phyloP scores from a whole-genome alignment of 495 filamentous ascomycete species.

The Diplogelasinospora grovesii region DNA sequence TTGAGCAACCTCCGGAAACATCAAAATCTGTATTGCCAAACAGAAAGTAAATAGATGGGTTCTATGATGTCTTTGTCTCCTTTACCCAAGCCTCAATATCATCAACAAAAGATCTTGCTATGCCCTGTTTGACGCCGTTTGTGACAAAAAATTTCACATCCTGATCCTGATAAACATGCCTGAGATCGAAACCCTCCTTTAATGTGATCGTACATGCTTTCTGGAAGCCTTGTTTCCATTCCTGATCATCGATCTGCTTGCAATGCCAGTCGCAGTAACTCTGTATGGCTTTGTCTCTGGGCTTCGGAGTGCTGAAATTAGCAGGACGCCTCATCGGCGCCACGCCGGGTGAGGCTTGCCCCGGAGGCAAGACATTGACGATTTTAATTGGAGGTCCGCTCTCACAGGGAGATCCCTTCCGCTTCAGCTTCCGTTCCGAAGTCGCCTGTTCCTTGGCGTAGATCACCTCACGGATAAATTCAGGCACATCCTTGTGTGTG shows the following conservation, averaged over 20 bases:
- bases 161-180: conserved; percentile 2
- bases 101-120: conserved; percentile 9
- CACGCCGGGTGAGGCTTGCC: conserved; percentile 3
- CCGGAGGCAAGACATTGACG: conserved; percentile 10
- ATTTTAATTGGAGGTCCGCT: conserved; percentile 9
- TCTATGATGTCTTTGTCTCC: conserved; percentile 5
- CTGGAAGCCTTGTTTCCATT: conserved; percentile 2
- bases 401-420: background rate
- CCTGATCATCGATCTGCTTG: conserved; percentile 1
- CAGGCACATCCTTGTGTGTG: conserved; percentile 24
- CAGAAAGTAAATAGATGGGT: background rate
- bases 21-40: conserved; percentile 1
- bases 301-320: conserved; percentile 1
- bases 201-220: conserved; percentile 5
- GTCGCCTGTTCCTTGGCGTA: conserved; percentile 23
- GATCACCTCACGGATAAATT: conserved; percentile 20
- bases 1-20: conserved; percentile 8
- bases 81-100: conserved; percentile 10
- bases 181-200: conserved; percentile 8
- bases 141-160: conserved; percentile 7
- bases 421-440: conserved; percentile 17
- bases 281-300: conserved; percentile 4
- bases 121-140: conserved; percentile 6
- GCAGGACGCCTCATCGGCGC: background rate
- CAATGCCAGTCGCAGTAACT: conserved; percentile 6